Percentiles rank a stretch among this genome's conserved stretches.
These are phyloP conservation scores for Syzygium oleosum DNA, from an alignment of 345 rosid species.

Conservation along the genomic window DNA sequence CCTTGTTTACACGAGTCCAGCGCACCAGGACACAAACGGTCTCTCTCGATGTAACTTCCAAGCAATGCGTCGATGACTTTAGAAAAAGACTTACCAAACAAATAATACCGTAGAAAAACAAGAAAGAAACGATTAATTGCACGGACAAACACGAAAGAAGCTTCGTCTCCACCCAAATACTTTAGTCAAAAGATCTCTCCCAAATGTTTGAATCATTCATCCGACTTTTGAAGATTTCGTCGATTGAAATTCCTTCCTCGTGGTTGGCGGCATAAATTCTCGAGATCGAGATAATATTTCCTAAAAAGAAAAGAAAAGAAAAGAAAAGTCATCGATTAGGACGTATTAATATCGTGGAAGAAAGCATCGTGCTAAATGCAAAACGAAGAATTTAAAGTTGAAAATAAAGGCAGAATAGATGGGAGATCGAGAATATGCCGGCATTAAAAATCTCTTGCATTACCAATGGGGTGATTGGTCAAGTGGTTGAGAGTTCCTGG, in stretches of 20 bases:
- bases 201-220: neutral
- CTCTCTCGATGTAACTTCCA: neutral
- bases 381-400: neutral
- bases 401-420: neutral
- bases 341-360: no score
- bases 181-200: neutral
- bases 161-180: neutral
- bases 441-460: neutral
- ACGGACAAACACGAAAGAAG: neutral
- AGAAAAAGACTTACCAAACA: neutral
- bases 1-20: neutral
- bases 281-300: neutral
- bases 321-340: neutral
- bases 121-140: neutral
- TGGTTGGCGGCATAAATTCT: neutral
- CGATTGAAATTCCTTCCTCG: neutral
- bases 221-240: neutral
- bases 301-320: neutral
- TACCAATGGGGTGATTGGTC: no score
- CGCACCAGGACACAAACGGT: neutral
- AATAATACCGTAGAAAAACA: neutral
- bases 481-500: no score
- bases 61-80: neutral
- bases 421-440: neutral
- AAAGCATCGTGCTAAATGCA: neutral